phyloP scores from a whole-genome alignment of 768 basidiomycete species.

The Termitomyces sp. region DNA sequence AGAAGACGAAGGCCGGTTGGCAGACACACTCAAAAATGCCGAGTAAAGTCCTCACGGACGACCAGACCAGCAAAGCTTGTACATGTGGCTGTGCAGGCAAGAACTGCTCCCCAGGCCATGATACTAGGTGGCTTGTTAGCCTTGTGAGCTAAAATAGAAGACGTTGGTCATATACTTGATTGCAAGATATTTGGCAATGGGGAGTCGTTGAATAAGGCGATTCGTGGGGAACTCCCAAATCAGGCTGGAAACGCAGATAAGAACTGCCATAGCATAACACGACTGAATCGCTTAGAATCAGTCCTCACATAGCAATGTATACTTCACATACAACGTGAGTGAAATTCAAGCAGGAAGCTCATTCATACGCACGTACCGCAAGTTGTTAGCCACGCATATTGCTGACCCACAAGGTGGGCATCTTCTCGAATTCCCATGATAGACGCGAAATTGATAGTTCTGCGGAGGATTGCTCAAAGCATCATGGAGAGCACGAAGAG shows the following conservation, averaged over 20 bases:
- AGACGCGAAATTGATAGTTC: constrained; percentile 42
- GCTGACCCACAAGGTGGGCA: constrained; percentile 42
- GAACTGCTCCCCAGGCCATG: constrained; percentile 40
- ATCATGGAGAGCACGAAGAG: not conserved
- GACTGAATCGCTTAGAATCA: not conserved
- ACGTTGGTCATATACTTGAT: constrained; percentile 29
- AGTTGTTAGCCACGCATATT: constrained; percentile 46
- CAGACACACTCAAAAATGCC: constrained; percentile 46
- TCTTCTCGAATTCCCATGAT: constrained; percentile 45
- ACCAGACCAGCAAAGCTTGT: constrained; percentile 40
- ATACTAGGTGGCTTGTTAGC: constrained; percentile 19
- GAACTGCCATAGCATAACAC: not conserved
- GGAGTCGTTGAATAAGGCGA: constrained; percentile 42
- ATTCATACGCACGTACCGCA: constrained; percentile 29
- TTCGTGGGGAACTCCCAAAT: constrained; percentile 47
- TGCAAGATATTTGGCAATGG: constrained; percentile 46
- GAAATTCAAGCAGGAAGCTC: not conserved
- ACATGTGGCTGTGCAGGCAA: constrained; percentile 46
- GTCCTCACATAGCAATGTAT: constrained; percentile 35
- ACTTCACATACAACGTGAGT: constrained; percentile 19
- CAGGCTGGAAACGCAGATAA: constrained; percentile 19
- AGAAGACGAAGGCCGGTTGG: constrained; percentile 43
- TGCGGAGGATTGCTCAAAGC: constrained; percentile 8
- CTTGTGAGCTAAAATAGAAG: not conserved
- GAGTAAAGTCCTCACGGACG: constrained; percentile 42